Percentiles rank a stretch among this genome's conserved stretches.
These are phyloP conservation scores for Phialophora verrucosa DNA, from an alignment of 2,329 filamentous ascomycete species.

Conservation along the genomic window DNA sequence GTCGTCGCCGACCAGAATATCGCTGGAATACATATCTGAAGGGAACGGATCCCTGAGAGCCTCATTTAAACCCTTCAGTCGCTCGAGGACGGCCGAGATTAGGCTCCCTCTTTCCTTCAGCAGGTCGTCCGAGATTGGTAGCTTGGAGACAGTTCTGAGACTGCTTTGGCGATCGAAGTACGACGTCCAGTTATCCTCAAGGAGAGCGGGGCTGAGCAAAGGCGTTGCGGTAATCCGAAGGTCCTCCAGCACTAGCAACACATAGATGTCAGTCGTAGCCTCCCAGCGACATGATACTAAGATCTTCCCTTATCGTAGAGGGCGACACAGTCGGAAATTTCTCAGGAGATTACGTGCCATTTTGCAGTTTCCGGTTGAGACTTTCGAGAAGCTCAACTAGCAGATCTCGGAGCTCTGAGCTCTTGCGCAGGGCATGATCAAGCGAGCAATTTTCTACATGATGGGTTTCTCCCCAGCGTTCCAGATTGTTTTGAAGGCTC, in stretches of 20 bases:
- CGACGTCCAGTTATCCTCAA: slow-evolving; percentile 2
- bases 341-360: not conserved
- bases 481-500: slow-evolving; percentile 5
- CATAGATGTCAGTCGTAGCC: not conserved
- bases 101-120: not conserved
- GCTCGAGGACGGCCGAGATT: not conserved
- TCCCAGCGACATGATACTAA: not conserved
- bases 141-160: not conserved
- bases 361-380: slow-evolving; percentile 2
- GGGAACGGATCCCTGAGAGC: not conserved
- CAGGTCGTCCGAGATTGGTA: not conserved
- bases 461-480: not conserved
- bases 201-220: slow-evolving; percentile 9
- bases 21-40: not conserved
- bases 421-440: slow-evolving; percentile 4
- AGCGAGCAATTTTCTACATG: slow-evolving; percentile 3
- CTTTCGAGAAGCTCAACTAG: slow-evolving; percentile 8
- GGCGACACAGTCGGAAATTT: not conserved
- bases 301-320: not conserved
- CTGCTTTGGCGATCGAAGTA: slow-evolving; percentile 10
- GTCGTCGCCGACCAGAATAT: not conserved
- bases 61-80: not conserved
- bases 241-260: slow-evolving; percentile 3
- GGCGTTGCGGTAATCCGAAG: slow-evolving; percentile 8
- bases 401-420: not conserved